Base-by-base conservation (phyloP, 1,139 yeast genomes). In the Yamadazyma kanchanaburiensis region DNA sequence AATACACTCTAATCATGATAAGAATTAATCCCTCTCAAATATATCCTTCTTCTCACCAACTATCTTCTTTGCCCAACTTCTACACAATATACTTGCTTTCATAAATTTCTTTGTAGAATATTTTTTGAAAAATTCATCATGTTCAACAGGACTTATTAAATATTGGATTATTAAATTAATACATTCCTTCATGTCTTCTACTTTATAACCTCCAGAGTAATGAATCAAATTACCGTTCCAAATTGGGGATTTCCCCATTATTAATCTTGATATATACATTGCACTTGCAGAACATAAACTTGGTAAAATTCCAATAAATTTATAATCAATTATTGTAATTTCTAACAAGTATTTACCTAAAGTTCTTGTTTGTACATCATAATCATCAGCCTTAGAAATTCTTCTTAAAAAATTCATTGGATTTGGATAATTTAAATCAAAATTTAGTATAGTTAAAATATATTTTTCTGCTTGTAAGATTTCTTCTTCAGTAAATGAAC, bases 381-480 rank as follows among this genome's bases (percentile, higher is more conserved):
- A 89, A 56, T 86, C 91, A 58, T 89, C 97, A 23, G 97, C 97
- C 57, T 87, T 87, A 29, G 95, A 86, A 35, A 87, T 86, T 53
- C 97, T 75, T 55, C 97, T 77, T 48, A 89, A 64, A 52, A 88
- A 89, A 59, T 88, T 88, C 88, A 89, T 83, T 36, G 97, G 96
- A 52, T 87, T 87, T 32, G 96, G 96, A 52, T 84, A 87, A 48
- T 86, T 82, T 49, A 88, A 69, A 54, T 86, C 85, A 57, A 84
- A 89, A 42, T 79, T 74, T 33, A 89, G 64, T 24, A 81, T 78
- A 44, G 85, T 83, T 37, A 89, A 62, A 32, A 89, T 81, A 49
- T 77, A 82, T 51, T 81, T 82, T 56, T 89, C 97, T 22, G 95
- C 95, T 50, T 80, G 84, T 46, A 88, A 70, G 32, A 89, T 85